phyloP scores from a whole-genome alignment of 108 stramenopile species.

The Aureococcus anophagefferens region DNA sequence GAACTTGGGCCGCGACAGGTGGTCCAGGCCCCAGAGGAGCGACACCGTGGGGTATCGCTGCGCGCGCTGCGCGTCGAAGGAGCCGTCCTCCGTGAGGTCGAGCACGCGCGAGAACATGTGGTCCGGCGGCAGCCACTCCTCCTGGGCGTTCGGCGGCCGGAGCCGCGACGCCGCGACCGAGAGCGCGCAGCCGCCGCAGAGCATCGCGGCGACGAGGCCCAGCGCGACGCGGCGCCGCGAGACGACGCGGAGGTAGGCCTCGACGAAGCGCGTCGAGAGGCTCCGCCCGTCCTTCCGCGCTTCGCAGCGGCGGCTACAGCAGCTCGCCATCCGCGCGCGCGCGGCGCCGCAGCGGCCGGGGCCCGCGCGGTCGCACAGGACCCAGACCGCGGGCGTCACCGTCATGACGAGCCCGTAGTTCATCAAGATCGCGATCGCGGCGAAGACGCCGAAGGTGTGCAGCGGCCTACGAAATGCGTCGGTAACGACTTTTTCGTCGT shows the following conservation, averaged over 20 bases:
- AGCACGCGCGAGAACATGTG: slow-evolving; percentile 18
- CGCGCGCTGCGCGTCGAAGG: not conserved
- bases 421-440: slow-evolving; percentile 22
- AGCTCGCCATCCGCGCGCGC: no score
- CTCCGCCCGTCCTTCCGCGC: no score
- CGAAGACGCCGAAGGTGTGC: slow-evolving; percentile 26
- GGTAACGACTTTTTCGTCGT: no score
- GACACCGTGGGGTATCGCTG: not conserved
- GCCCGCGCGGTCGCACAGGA: slow-evolving; percentile 14
- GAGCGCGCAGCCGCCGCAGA: not conserved
- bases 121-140: slow-evolving; percentile 11
- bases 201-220: not conserved
- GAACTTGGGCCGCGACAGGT: not conserved
- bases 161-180: not conserved
- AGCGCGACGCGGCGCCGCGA: not conserved
- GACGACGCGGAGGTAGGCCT: no score
- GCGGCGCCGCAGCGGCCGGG: no score
- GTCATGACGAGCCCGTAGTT: slow-evolving; percentile 20
- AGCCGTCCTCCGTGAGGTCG: not conserved
- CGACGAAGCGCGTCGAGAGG: no score
- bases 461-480: no score
- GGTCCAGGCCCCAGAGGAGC: slow-evolving; percentile 18
- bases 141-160: not conserved
- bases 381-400: slow-evolving; percentile 12
- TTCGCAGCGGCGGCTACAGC: no score